These are phyloP conservation scores for Kwoniella europaea DNA, from an alignment of 768 basidiomycete genomes.

Conservation along the genomic window DNA sequence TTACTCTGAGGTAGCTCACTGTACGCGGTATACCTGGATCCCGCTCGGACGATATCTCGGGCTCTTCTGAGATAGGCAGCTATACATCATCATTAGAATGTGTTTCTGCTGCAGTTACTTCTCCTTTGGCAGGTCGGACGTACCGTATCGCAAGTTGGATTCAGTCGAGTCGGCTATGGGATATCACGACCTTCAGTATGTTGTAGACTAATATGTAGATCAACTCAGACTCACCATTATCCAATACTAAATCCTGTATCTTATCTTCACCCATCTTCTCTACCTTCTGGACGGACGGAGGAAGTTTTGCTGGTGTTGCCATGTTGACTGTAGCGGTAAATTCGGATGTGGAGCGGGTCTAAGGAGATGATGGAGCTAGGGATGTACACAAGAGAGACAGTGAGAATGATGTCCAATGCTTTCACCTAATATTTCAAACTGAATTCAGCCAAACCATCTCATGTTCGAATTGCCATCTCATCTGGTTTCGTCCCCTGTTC, in stretches of 20 bases:
- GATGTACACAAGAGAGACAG: background rate
- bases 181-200: background rate
- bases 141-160: constrained; percentile 56
- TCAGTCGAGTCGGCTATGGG: constrained; percentile 56
- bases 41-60: constrained; percentile 54
- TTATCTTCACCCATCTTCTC: constrained; percentile 42
- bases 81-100: constrained; percentile 9
- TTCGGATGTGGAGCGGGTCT: too few relatives aligned
- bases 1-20: constrained; percentile 29
- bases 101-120: background rate
- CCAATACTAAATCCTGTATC: constrained; percentile 47
- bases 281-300: constrained; percentile 10
- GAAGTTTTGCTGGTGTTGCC: constrained; percentile 3
- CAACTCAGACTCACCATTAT: constrained; percentile 32
- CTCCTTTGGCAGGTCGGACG: background rate
- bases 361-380: background rate
- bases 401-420: background rate
- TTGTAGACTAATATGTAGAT: background rate
- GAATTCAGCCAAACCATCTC: background rate
- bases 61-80: constrained; percentile 57
- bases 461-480: background rate
- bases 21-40: constrained; percentile 56
- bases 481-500: background rate
- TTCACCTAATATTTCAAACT: too few relatives aligned
- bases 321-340: background rate